phyloP scores from a whole-genome alignment of 2,329 filamentous ascomycete species.

The Plectosphaerella sp. region DNA sequence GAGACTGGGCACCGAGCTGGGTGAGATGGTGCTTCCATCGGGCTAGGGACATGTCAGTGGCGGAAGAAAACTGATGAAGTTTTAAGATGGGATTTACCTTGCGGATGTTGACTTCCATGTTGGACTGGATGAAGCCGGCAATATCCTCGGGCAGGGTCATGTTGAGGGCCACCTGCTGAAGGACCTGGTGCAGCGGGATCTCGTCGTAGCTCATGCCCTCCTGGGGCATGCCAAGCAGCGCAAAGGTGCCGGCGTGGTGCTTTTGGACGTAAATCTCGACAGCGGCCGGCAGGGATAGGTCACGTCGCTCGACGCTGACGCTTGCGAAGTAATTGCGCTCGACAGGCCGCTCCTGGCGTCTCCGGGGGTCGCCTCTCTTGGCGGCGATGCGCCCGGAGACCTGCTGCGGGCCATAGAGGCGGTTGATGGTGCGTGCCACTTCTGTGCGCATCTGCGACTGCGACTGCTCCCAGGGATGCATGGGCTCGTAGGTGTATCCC shows the following conservation, averaged over 20 bases:
- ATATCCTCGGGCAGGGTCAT: background rate
- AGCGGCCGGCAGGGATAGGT: constrained; percentile 30
- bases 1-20: constrained; percentile 25
- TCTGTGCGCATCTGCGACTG: constrained; percentile 55
- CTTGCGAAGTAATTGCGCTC: constrained; percentile 28
- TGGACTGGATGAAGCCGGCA: background rate
- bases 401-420: constrained; percentile 33
- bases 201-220: constrained; percentile 24
- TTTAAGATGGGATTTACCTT: constrained; percentile 18
- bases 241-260: constrained; percentile 23
- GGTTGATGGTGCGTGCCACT: constrained; percentile 53
- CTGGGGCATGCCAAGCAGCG: constrained; percentile 31
- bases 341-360: constrained; percentile 2
- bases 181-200: constrained; percentile 21
- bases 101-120: constrained; percentile 25
- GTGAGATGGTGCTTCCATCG: constrained; percentile 23
- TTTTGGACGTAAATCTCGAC: constrained; percentile 27
- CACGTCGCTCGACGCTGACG: constrained; percentile 28
- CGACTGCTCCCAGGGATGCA: constrained; percentile 46
- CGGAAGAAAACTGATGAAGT: background rate
- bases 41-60: constrained; percentile 14
- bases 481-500: constrained; percentile 36
- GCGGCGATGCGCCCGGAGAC: background rate
- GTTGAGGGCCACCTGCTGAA: constrained; percentile 2
- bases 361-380: background rate